These are phyloP conservation scores for Globisporangium iwayamae DNA, from an alignment of 352 stramenopile species.

Conservation along the genomic window DNA sequence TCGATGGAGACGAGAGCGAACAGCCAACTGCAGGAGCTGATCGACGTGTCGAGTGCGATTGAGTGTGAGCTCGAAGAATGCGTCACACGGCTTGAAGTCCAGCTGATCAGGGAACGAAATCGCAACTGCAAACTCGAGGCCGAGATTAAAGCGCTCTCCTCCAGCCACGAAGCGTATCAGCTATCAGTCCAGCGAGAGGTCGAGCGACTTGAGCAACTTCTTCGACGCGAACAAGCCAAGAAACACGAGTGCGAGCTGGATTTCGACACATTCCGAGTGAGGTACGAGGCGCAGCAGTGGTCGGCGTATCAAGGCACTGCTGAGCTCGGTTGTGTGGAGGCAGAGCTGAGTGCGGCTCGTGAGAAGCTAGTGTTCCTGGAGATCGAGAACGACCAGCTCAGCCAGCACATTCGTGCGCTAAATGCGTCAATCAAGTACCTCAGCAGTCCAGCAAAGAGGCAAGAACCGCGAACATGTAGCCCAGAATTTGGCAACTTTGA, in stretches of 20 bases:
- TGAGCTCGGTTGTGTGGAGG: not conserved
- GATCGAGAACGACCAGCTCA: slow-evolving; percentile 1
- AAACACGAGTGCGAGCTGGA: not conserved
- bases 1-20: not conserved
- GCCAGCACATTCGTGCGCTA: not conserved
- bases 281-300: not conserved
- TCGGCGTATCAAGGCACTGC: not conserved
- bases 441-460: too few relatives aligned
- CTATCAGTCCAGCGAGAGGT: not conserved
- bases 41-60: slow-evolving; percentile 1
- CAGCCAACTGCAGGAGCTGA: not conserved
- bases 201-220: not conserved
- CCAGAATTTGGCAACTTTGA: not conserved
- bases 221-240: not conserved
- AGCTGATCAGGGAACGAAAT: not conserved
- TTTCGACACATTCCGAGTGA: not conserved
- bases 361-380: not conserved
- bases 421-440: not conserved
- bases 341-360: not conserved
- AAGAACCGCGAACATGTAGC: too few relatives aligned
- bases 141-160: not conserved
- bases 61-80: not conserved
- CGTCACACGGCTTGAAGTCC: not conserved
- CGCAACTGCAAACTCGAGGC: not conserved
- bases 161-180: not conserved